Evolutionary conservation across 1,139 yeast species (phyloP).

Genomic region (Kazachstania sp.): DNA sequence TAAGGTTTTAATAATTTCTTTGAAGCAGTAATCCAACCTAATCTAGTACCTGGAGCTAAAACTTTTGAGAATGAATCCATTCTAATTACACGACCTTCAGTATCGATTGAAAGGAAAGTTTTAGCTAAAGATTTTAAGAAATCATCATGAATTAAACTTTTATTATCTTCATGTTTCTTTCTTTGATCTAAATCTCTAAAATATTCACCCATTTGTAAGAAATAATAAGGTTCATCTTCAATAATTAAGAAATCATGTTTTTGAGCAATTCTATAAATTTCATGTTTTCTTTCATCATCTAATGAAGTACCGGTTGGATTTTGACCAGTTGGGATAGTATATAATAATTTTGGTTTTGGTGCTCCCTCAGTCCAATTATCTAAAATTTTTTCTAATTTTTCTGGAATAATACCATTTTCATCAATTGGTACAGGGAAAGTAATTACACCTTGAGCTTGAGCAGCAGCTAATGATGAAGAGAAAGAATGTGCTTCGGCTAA

Average conservation of each 20-base stretch:
- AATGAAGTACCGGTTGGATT: conserved; percentile 90
- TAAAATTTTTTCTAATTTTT: conserved; percentile 52
- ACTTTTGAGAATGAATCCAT: conserved; percentile 90
- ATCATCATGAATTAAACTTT: conserved; percentile 37
- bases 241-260: conserved; percentile 75
- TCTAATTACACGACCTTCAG: conserved; percentile 85
- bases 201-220: conserved; percentile 76
- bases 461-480: conserved; percentile 77
- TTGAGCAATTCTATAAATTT: conserved; percentile 63
- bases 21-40: conserved; percentile 89
- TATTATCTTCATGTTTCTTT: conserved; percentile 30
- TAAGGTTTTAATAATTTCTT: conserved; percentile 54
- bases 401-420: conserved; percentile 70
- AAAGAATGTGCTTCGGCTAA: conserved; percentile 79
- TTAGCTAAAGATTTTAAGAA: conserved; percentile 64
- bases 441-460: conserved; percentile 60
- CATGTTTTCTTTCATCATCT: conserved; percentile 58
- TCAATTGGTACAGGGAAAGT: conserved; percentile 76
- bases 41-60: conserved; percentile 82
- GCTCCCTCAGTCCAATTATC: conserved; percentile 61
- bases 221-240: conserved; percentile 95
- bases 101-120: conserved; percentile 69
- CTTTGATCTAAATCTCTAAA: conserved; percentile 32
- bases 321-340: conserved; percentile 88
- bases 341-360: conserved; percentile 68